Percentiles rank a stretch among this genome's conserved stretches.
Conservation (phyloP, 169 alveolate species). For the Plasmodium cynomolgi region DNA sequence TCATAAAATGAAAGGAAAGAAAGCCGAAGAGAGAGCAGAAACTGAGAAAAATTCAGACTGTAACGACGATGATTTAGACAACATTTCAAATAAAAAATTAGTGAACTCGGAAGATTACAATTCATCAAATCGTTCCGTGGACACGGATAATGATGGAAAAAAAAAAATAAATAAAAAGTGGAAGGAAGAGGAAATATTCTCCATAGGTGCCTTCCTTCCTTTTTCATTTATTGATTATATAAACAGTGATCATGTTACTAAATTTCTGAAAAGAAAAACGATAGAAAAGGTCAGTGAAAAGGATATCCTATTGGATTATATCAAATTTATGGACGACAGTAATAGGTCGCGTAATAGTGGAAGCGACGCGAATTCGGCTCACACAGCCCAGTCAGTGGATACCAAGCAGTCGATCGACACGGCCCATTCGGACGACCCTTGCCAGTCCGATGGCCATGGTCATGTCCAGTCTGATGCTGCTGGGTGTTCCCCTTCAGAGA, state of each 20-base stretch:
- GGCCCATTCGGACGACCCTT: neutral
- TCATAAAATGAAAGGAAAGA: neutral
- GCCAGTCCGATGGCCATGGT: neutral
- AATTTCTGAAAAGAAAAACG: conserved; percentile 14
- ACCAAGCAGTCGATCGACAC: neutral
- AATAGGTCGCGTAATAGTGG: neutral
- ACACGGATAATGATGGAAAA: neutral
- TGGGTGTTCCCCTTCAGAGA: neutral
- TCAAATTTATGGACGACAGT: conserved; percentile 37
- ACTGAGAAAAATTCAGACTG: neutral
- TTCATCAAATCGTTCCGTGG: neutral
- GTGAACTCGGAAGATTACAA: neutral
- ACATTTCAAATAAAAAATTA: conserved; percentile 9
- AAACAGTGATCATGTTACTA: conserved; percentile 48
- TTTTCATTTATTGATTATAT: conserved; percentile 72
- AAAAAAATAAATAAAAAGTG: conserved; percentile 70
- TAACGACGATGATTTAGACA: neutral
- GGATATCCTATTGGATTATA: conserved; percentile 50
- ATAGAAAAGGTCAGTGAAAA: conserved; percentile 58
- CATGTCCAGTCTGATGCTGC: neutral
- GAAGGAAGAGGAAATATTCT: conserved; percentile 72
- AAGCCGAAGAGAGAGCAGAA: neutral
- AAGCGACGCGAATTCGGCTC: neutral
- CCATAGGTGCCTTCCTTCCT: conserved; percentile 64
- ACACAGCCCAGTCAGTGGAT: neutral